These are phyloP conservation scores for Biscogniauxia marginata DNA, from an alignment of 2,329 filamentous ascomycete genomes.

Conservation along the genomic window DNA sequence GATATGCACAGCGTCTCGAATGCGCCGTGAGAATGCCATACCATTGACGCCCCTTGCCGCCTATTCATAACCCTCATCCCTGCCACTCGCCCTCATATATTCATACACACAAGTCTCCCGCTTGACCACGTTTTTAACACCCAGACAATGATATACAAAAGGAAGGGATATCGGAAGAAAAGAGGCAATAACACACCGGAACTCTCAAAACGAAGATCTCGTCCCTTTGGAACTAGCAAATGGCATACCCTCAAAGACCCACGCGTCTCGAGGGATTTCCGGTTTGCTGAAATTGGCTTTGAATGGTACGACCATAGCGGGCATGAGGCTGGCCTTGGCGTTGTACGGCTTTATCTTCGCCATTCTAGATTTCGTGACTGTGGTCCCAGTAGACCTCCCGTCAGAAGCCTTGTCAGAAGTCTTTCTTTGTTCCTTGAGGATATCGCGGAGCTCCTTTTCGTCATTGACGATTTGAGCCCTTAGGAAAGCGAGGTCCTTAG, in stretches of 20 bases:
- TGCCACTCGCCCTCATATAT: neutral
- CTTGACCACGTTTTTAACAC: neutral
- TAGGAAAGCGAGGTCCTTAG: conserved; percentile 62
- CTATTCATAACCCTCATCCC: neutral
- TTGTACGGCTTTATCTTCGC: conserved; percentile 37
- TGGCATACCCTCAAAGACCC: conserved; percentile 29
- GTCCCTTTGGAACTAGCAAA: neutral
- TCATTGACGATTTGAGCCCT: conserved; percentile 78
- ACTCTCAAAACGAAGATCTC: neutral
- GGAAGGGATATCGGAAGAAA: neutral
- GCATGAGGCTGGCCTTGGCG: conserved; percentile 37
- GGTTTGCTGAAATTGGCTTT: conserved; percentile 36
- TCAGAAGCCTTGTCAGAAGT: conserved; percentile 19
- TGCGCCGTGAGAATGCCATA: neutral
- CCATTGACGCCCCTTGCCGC: neutral
- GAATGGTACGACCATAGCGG: conserved; percentile 37
- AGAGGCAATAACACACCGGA: neutral
- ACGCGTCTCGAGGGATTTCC: conserved; percentile 11
- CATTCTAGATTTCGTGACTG: conserved; percentile 18
- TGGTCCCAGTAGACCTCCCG: conserved; percentile 11
- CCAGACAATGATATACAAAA: neutral
- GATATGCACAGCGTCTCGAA: neutral
- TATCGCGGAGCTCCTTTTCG: conserved; percentile 70
- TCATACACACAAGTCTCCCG: neutral
- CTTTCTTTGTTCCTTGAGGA: conserved; percentile 62